Conservation (phyloP, 2,329 filamentous ascomycete genomes). For the Fonsecaea monophora region DNA sequence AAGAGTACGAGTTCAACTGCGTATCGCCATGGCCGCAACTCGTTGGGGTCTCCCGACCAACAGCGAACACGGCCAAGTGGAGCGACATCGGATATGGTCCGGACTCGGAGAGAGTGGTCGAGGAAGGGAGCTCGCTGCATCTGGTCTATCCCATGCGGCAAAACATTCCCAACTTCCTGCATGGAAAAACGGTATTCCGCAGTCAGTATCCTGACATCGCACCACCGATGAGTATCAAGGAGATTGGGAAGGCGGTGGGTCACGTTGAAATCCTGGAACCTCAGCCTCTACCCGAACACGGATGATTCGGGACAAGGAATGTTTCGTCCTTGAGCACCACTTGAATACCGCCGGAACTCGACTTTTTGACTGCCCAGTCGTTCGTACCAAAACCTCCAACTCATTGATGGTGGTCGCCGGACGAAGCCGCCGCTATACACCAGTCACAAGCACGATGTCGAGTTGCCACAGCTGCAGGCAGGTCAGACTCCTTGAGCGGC, state of each 20-base stretch:
- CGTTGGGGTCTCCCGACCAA: slow-evolving; percentile 33
- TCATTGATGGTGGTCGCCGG: not conserved
- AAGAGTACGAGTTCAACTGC: slow-evolving; percentile 28
- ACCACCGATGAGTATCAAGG: slow-evolving; percentile 29
- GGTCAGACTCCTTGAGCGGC: not conserved
- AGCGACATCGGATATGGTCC: slow-evolving; percentile 36
- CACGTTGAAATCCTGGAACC: slow-evolving; percentile 29
- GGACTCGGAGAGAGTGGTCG: slow-evolving; percentile 21
- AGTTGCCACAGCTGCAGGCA: not conserved
- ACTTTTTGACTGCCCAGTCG: not conserved
- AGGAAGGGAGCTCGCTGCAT: slow-evolving; percentile 27
- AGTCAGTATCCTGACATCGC: slow-evolving; percentile 33
- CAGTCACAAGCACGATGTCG: not conserved
- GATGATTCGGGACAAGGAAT: not conserved
- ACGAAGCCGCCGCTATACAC: not conserved
- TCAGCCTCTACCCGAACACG: not conserved
- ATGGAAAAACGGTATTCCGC: slow-evolving; percentile 29
- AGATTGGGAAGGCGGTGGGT: slow-evolving; percentile 32
- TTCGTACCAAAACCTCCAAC: not conserved
- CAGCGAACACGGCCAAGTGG: slow-evolving; percentile 30
- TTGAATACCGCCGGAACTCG: not conserved
- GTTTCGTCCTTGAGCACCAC: not conserved
- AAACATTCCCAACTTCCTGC: slow-evolving; percentile 33
- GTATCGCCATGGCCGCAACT: slow-evolving; percentile 32
- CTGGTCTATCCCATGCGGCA: slow-evolving; percentile 34